phyloP scores from a whole-genome alignment of 2,329 filamentous ascomycete species.

The Venturia carpophila region DNA sequence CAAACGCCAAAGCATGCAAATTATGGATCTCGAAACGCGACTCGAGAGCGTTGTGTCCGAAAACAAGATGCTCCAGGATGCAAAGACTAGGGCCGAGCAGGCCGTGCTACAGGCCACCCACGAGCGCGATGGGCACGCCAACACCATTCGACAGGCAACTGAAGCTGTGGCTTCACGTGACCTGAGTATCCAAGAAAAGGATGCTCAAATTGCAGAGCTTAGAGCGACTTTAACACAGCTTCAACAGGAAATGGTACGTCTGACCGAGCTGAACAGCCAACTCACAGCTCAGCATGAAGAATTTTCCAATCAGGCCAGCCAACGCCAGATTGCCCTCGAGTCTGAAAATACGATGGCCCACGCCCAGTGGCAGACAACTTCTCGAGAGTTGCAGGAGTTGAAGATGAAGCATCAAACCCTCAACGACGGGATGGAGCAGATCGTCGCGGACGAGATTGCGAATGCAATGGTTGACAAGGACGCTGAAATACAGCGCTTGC shows the following conservation, averaged over 20 bases:
- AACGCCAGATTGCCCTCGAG: slow-evolving; percentile 61
- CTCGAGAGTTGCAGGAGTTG: slow-evolving; percentile 61
- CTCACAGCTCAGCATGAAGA: slow-evolving; percentile 70
- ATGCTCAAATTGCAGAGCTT: slow-evolving; percentile 77
- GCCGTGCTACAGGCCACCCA: slow-evolving; percentile 31
- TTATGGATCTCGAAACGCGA: slow-evolving; percentile 75
- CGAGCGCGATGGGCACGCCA: slow-evolving; percentile 43
- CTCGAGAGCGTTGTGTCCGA: slow-evolving; percentile 80
- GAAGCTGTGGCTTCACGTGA: slow-evolving; percentile 57
- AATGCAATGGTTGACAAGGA: slow-evolving; percentile 72
- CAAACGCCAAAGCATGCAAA: slow-evolving; percentile 94
- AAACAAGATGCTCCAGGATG: slow-evolving; percentile 64
- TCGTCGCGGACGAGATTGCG: slow-evolving; percentile 54
- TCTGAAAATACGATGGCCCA: slow-evolving; percentile 51
- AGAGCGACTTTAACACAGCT: slow-evolving; percentile 71
- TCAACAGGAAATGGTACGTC: slow-evolving; percentile 69
- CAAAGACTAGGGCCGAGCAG: slow-evolving; percentile 34
- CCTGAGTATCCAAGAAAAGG: slow-evolving; percentile 67
- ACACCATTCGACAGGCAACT: slow-evolving; percentile 25
- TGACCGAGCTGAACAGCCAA: slow-evolving; percentile 75
- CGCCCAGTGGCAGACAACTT: slow-evolving; percentile 49
- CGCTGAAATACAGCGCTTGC: slow-evolving; percentile 69
- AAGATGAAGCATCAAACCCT: slow-evolving; percentile 56
- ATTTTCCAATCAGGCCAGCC: slow-evolving; percentile 66
- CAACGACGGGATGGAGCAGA: slow-evolving; percentile 54